Conservation (phyloP, 495 filamentous ascomycete species). For the Saxispiralis lemnorum region DNA sequence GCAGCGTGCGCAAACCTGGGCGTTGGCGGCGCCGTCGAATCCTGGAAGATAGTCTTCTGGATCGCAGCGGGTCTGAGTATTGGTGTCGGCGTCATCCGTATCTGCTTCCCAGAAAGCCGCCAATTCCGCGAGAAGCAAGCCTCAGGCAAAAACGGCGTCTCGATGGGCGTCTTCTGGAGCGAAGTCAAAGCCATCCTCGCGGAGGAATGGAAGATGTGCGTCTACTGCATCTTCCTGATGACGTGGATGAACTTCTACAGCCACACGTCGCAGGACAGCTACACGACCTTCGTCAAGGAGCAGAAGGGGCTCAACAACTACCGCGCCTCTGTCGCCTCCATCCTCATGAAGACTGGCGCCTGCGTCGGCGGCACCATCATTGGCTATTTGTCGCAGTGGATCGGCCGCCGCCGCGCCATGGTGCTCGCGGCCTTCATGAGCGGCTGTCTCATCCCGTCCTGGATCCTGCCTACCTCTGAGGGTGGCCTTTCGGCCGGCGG, state of each 20-base stretch:
- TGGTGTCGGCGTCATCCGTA: slow-evolving; percentile 42
- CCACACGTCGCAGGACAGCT: slow-evolving; percentile 55
- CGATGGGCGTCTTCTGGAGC: slow-evolving; percentile 37
- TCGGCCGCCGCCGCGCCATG: slow-evolving; percentile 52
- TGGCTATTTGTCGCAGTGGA: slow-evolving; percentile 53
- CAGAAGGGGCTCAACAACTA: slow-evolving; percentile 46
- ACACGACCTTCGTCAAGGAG: slow-evolving; percentile 56
- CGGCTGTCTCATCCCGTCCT: slow-evolving; percentile 45
- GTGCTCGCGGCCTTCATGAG: slow-evolving; percentile 40
- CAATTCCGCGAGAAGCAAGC: slow-evolving; percentile 50
- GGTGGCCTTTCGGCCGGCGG: slow-evolving; percentile 41
- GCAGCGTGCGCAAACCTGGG: slow-evolving; percentile 54
- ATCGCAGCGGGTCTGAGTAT: slow-evolving; percentile 47
- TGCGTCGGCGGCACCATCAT: slow-evolving; percentile 54
- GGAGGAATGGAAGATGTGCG: slow-evolving; percentile 51
- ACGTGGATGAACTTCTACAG: slow-evolving; percentile 44
- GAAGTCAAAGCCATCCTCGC: slow-evolving; percentile 45
- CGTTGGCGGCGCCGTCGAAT: slow-evolving; percentile 37
- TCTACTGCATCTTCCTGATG: slow-evolving; percentile 59
- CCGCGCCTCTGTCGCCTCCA: slow-evolving; percentile 46
- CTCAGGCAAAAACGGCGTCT: slow-evolving; percentile 30
- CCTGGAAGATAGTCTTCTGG: slow-evolving; percentile 50
- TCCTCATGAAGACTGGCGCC: slow-evolving; percentile 58
- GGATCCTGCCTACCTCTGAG: slow-evolving; percentile 47
- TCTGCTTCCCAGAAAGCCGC: slow-evolving; percentile 50